Evolutionary conservation across 2,329 filamentous ascomycete species (phyloP).

Genomic region (Alternaria tenuissima): DNA sequence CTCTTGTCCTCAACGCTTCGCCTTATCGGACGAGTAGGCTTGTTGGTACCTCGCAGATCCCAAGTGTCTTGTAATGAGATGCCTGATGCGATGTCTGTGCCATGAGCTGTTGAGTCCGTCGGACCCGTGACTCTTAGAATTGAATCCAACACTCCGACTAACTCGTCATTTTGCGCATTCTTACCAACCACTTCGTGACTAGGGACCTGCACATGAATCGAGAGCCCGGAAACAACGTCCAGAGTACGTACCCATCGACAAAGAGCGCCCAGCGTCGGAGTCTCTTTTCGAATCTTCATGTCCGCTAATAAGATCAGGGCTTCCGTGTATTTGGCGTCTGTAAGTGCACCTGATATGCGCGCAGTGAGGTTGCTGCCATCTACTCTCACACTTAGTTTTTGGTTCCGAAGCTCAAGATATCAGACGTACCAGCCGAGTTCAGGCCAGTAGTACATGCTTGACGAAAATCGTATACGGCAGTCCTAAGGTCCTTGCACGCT

Average conservation of each 20-base stretch:
- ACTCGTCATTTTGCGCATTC: slow-evolving; percentile 58
- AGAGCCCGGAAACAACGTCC: slow-evolving; percentile 72
- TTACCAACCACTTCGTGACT: slow-evolving; percentile 40
- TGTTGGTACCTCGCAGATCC: slow-evolving; percentile 61
- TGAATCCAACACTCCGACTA: slow-evolving; percentile 69
- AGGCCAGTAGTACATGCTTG: slow-evolving; percentile 73
- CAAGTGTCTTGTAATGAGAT: slow-evolving; percentile 68
- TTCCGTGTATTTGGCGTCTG: slow-evolving; percentile 71
- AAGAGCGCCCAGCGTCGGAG: slow-evolving; percentile 72
- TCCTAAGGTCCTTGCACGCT: slow-evolving; percentile 70
- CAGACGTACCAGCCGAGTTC: slow-evolving; percentile 61
- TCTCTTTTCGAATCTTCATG: slow-evolving; percentile 72
- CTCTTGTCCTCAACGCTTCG: slow-evolving; percentile 67
- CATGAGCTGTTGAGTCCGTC: slow-evolving; percentile 57
- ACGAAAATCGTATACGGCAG: slow-evolving; percentile 73
- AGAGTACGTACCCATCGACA: slow-evolving; percentile 77
- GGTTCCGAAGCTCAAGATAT: not conserved
- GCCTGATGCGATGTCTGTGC: slow-evolving; percentile 39
- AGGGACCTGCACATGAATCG: slow-evolving; percentile 60
- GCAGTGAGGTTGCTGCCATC: slow-evolving; percentile 71
- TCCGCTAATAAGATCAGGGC: slow-evolving; percentile 71
- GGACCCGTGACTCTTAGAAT: slow-evolving; percentile 70
- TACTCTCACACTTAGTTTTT: slow-evolving; percentile 26
- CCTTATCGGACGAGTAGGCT: slow-evolving; percentile 58
- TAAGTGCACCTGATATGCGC: slow-evolving; percentile 70